Conservation (phyloP, 352 stramenopile genomes). For the Phytopythium oedochilum region DNA sequence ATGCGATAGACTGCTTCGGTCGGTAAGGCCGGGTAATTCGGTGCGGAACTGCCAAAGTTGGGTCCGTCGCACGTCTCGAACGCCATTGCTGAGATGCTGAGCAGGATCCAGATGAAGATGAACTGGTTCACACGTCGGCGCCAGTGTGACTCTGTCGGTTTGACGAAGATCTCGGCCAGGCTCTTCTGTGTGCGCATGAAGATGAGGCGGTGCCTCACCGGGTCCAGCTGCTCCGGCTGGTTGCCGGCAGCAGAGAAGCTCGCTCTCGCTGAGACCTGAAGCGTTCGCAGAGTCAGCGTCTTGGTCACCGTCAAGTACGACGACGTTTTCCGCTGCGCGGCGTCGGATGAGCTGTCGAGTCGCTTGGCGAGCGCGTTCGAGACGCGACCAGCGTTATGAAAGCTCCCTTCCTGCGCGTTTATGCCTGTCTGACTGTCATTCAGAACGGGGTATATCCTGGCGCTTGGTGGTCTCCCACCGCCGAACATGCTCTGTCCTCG, state of each 20-base stretch:
- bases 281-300: conserved; percentile 14
- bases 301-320: conserved; percentile 9
- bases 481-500: neutral
- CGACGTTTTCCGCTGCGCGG: neutral
- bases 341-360: neutral
- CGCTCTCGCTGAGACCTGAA: conserved; percentile 10
- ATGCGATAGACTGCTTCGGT: conserved; percentile 23
- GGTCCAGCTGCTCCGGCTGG: conserved; percentile 8
- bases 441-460: conserved; percentile 6
- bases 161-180: conserved; percentile 35
- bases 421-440: neutral
- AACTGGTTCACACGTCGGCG: conserved; percentile 29
- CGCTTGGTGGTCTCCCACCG: neutral
- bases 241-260: neutral
- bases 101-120: conserved; percentile 48
- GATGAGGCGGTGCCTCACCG: conserved; percentile 27
- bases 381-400: neutral
- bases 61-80: conserved; percentile 61
- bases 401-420: neutral
- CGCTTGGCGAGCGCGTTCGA: neutral
- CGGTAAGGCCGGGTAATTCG: conserved; percentile 53
- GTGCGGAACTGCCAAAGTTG: conserved; percentile 44
- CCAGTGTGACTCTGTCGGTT: conserved; percentile 28
- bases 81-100: conserved; percentile 41
- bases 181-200: conserved; percentile 37